Percentiles rank a stretch among this genome's conserved stretches.
phyloP scores from a whole-genome alignment of 352 stramenopile genomes.

The Lagenidium giganteum region DNA sequence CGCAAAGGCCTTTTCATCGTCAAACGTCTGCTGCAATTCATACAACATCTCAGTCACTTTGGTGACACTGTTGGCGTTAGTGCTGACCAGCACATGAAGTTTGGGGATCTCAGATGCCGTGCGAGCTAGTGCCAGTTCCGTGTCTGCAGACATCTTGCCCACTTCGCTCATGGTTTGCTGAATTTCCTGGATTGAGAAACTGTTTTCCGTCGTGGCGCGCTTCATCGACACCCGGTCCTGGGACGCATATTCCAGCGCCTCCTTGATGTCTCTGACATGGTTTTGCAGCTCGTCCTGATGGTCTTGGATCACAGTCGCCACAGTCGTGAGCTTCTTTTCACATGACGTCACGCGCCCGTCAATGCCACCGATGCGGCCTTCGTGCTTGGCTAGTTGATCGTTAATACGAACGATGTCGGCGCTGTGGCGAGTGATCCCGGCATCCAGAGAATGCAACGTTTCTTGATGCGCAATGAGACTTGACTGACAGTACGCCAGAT shows the following conservation, averaged over 20 bases:
- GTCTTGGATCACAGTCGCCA: conserved; percentile 29
- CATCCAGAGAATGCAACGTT: conserved; percentile 24
- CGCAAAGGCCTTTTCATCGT: conserved; percentile 24
- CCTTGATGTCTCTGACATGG: conserved; percentile 19
- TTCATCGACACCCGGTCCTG: conserved; percentile 37
- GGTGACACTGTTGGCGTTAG: conserved; percentile 31
- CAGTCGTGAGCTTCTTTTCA: conserved; percentile 39
- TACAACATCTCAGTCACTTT: conserved; percentile 35
- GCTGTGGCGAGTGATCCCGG: conserved; percentile 16
- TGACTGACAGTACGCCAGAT: conserved; percentile 23
- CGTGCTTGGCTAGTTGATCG: conserved; percentile 21
- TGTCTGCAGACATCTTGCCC: conserved; percentile 29
- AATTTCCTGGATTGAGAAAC: conserved; percentile 36
- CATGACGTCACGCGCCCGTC: conserved; percentile 29
- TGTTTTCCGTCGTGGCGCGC: conserved; percentile 22
- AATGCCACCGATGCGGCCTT: conserved; percentile 28
- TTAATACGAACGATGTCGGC: conserved; percentile 26
- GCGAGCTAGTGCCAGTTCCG: conserved; percentile 30
- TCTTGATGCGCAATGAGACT: conserved; percentile 27
- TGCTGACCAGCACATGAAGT: conserved; percentile 30
- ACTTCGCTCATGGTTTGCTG: conserved; percentile 47
- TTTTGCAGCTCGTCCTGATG: conserved; percentile 38
- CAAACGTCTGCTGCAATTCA: conserved; percentile 23
- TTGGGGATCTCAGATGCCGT: conserved; percentile 48
- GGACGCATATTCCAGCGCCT: conserved; percentile 22